Evolutionary conservation across 805 yeast species (phyloP), one percentile per base, ranked within the genome.

Genomic region (Lipomyces lipofer): DNA sequence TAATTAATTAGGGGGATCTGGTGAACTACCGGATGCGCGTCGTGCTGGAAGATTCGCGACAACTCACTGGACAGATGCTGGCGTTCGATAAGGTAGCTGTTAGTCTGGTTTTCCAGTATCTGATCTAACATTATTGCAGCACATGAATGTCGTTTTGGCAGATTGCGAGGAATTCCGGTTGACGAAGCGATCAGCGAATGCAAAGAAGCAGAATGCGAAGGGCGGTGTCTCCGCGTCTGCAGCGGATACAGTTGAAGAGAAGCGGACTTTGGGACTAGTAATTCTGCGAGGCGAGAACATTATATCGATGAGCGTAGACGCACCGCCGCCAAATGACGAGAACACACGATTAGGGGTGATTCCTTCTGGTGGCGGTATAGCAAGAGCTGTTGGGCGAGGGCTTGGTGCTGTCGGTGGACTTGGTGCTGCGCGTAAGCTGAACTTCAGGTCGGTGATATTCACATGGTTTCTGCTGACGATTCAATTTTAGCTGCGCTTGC

Each of bases 211-310:
- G 59, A 49, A 60, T 24, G 49, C 55, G 36, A 51, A 50, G 35
- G 32, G 58, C 35, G 62, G 60, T 19, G 43, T 63, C 2, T 68
- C 68, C 3, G 28, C 51, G 13, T 22, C 63, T 9, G 40, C 72
- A 21, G 75, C 72, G 52, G 70, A 78, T 17, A 67, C 78, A 27
- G 76, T 75, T 36, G 86, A 84, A 56, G 91, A 86, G 58, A 88
- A 84, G 64, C 75, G 98, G 53, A 73, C 82, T 4, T 71, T 94
- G 22, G 98, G 98, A 0, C 76, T 94, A 48, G 79, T 88, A 1
- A 85, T 92, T 33, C 73, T 92, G 43, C 78, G 98, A 63, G 99
- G 99, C 1, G 97, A 89, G 61, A 87, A 85, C 61, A 82, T 94
- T 25, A 81, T 91, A 10, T 81, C 90, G 51, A 73, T 86, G 19